Evolutionary conservation across 129 eudicot species (phyloP), one percentile per base, ranked within the genome.

Genomic region (Centrapalus pauciflorus): DNA sequence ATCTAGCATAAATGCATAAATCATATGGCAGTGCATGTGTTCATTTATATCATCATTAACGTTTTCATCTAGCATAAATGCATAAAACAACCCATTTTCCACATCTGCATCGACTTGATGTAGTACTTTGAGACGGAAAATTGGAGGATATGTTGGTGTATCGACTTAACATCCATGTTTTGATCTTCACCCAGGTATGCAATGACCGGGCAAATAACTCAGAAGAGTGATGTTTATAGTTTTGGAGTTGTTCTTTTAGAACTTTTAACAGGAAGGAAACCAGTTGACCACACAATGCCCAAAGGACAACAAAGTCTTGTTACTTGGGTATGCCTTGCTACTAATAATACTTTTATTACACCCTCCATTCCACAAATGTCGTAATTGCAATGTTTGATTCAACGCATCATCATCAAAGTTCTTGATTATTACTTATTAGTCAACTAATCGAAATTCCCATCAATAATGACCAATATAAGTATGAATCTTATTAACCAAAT

Each of bases 231-330:
- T 56, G 96, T 88, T 64, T 88, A 88, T 74, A 88, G 93, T 85
- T 88, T 85, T 48, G 96, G 93, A 13, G 93, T 85, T 17, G 89
- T 88, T 77, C 93, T 88, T 55, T 32, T 88, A 24, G 96, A 85
- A 70, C 89, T 88, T 54, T 79, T 88, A 67, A 88, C 96, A 2
- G 96, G 96, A 57, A 85, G 96, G 66, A 88, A 85, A 70, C 93
- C 96, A 16, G 96, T 88, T 26, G 96, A 88, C 76, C 93, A 88
- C 72, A 88, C 96, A 58, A 85, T 88, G 96, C 96, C 96, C 9
- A 85, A 88, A 83, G 96, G 96, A 33, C 92, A 88, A 67, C 96
- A 88, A 35, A 88, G 96, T 85, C 88, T 88, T 66, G 96, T 88
- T 76, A 88, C 96, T 55, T 88, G 96, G 96, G 96, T 88, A 32